These are phyloP conservation scores for Dalbergia cochinchinensis DNA, from an alignment of 306 rosid genomes.

Conservation along the genomic window DNA sequence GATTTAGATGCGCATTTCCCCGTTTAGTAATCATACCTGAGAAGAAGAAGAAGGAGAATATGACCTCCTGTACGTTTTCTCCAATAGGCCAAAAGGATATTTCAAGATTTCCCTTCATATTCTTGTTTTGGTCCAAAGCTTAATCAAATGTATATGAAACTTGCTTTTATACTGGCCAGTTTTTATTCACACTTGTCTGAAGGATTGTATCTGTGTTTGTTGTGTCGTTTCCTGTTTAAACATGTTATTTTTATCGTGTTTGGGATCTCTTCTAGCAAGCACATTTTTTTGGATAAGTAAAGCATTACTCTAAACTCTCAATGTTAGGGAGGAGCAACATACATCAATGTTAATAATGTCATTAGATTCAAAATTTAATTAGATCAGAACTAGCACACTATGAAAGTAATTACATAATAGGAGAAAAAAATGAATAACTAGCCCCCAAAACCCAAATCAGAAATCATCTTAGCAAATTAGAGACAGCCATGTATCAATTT, in stretches of 20 bases:
- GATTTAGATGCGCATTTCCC: background rate
- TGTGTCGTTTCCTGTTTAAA: background rate
- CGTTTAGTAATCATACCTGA: background rate
- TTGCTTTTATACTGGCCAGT: background rate
- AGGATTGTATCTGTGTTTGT: background rate
- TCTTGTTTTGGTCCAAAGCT: slow-evolving; percentile 2
- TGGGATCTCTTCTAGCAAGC: background rate
- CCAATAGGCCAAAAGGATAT: background rate
- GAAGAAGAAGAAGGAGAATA: slow-evolving; percentile 11
- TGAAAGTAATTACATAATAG: too few relatives aligned
- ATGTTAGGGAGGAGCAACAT: too few relatives aligned
- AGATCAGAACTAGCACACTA: too few relatives aligned
- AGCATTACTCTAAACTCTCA: too few relatives aligned
- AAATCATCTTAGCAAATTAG: too few relatives aligned
- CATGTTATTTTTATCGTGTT: background rate
- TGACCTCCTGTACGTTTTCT: background rate
- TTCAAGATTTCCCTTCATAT: slow-evolving; percentile 1
- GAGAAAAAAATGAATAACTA: too few relatives aligned
- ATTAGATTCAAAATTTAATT: too few relatives aligned
- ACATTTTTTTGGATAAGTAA: background rate
- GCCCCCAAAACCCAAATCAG: too few relatives aligned
- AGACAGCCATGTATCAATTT: too few relatives aligned
- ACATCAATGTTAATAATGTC: too few relatives aligned
- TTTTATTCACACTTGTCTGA: background rate
- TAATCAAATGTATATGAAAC: slow-evolving; percentile 32